Evolutionary conservation across 2,329 filamentous ascomycete genomes (phyloP), one percentile per base, ranked within the genome.

Genomic region (Fusarium dlaminii): DNA sequence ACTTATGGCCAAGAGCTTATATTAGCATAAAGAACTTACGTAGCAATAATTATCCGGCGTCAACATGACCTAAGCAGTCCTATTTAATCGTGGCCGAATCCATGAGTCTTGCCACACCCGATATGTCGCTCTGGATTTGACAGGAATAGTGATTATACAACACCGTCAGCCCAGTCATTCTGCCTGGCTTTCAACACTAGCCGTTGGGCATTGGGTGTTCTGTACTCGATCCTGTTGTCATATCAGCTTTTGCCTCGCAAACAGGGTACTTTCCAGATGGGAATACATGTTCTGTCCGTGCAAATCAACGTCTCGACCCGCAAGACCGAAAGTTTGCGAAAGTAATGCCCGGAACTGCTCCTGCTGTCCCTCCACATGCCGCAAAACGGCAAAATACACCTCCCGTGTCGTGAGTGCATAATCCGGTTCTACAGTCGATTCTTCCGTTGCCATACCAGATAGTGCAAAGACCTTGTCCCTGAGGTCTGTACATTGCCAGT

Each of bases 101-200:
- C 40, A 11, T 7, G 14, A 24, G 14, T 42, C n/a, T 11, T n/a
- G 1, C 6, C 1, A 12, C 9, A 8, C 9, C 14, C 3, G n/a
- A 11, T 42, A 24, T 43, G 0, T 12, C 4, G n/a, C n/a, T 24
- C 10, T 8, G 7, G 7, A 24, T 5, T 18, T 17, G 4, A 24
- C 0, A 43, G 15, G 15, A 24, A 12, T 43, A 43, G 10, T 17
- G 12, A 12, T 24, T 12, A 24, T 8, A 43, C n/a, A 24, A 43
- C 40, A 12, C 40, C 40, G 4, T 43, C 40, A 17, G 9, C 2
- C 40, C 40, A 43, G n/a, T 43, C 40, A 24, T 43, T 24, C 5
- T 43, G 40, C n/a, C 40, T 43, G 1, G n/a, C 40, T 43, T 24
- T 43, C 15, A 43, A 12, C 10, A 43, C 40, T 18, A 24, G n/a